Evolutionary conservation across 805 yeast species (phyloP), one percentile per base, ranked within the genome.

Genomic region (Zygosaccharomyces lentus): DNA sequence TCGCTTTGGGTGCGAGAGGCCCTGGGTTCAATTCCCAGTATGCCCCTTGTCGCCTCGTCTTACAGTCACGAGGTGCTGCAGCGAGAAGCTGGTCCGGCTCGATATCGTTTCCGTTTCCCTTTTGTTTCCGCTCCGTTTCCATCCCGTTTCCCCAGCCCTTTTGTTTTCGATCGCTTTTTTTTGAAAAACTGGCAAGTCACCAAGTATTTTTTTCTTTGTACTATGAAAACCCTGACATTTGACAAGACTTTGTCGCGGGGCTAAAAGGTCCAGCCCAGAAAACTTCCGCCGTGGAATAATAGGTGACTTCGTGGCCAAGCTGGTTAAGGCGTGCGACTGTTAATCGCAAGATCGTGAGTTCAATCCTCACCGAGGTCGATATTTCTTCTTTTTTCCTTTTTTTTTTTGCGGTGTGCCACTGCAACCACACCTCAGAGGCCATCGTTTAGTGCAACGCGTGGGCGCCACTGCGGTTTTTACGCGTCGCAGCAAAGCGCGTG

Each of bases 301-400:
- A 24, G 26, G 36, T 23, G 74, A 69, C 73, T 69, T 63, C 72
- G 71, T 71, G 75, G 75, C 76, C 76, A 72, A 72, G 76, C 66
- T 72, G 75, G 76, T 66, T 71, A 72, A 72, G 76, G 76, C 76
- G 74, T 71, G 75, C 75, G 75, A 70, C 76, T 72, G 77, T 73
- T 73, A 73, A 73, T 73, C 77, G 76, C 76, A 73, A 73, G 77
- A 73, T 70, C 77, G 77, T 59, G 76, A 73, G 77, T 72, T 72
- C 77, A 65, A 72, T 64, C 77, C 77, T 73, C 76, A 59, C 76
- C 72, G 73, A 61, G 76, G 75, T 72, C 76, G 76, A 21, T 45
- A n/a, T n/a, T n/a, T n/a, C 38, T 34, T 53, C 56, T 58, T 53
- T 53, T 52, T 47, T 6, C 4, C n/a, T 37, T 29, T 29, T 29